Evolutionary conservation across 116 monocot genomes (phyloP).

Genomic region (Iris pallida): DNA sequence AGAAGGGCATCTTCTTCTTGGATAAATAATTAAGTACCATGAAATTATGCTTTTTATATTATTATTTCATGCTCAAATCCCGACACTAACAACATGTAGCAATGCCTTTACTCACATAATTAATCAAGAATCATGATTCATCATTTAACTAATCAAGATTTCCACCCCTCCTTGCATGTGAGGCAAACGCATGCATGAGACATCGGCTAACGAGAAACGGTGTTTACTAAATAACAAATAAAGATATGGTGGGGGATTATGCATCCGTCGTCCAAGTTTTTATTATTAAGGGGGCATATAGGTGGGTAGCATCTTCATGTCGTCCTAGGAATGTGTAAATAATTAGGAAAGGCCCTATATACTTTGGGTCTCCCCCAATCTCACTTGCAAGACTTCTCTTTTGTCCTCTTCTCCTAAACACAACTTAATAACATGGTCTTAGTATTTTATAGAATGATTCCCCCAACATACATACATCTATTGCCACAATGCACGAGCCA

Average conservation of each 20-base stretch:
- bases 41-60: too few relatives aligned
- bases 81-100: neutral
- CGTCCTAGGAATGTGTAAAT: slow-evolving; percentile 8
- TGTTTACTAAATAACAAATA: neutral
- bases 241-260: slow-evolving; percentile 1
- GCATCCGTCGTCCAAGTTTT: neutral
- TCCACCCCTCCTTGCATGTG: neutral
- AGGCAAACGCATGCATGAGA: neutral
- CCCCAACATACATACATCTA: too few relatives aligned
- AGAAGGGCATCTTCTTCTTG: too few relatives aligned
- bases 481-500: too few relatives aligned
- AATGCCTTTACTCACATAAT: neutral
- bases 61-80: slow-evolving; percentile 1
- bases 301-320: slow-evolving; percentile 4
- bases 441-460: too few relatives aligned
- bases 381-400: slow-evolving; percentile 11
- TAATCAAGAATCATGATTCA: slow-evolving; percentile 7
- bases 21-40: too few relatives aligned
- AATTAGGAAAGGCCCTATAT: neutral
- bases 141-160: slow-evolving; percentile 6
- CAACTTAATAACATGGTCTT: too few relatives aligned
- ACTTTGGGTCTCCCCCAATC: neutral
- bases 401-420: neutral
- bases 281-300: neutral
- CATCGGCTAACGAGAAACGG: slow-evolving; percentile 2